Conservation (phyloP, 31 red algal genomes). For the Porphyra umbilicalis region DNA sequence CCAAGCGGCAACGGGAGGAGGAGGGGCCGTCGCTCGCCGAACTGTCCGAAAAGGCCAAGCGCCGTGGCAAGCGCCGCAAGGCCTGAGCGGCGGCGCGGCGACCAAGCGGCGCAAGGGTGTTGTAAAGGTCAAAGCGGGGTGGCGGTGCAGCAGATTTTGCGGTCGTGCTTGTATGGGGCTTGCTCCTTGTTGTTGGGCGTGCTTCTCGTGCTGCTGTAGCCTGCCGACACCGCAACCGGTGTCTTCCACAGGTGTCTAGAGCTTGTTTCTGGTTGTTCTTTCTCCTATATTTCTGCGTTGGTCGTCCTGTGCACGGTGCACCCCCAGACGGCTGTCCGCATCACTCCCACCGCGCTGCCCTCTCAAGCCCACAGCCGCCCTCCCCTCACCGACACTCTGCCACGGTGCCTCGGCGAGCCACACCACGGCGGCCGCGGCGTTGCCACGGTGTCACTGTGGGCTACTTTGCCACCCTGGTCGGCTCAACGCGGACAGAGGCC, state of each 20-base stretch:
- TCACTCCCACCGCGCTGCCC: no score
- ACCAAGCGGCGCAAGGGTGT: background rate
- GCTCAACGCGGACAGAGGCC: background rate
- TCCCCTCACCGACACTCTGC: no score
- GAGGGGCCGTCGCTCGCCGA: background rate
- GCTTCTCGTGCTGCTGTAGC: background rate
- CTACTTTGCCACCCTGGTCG: background rate
- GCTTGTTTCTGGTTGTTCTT: no score
- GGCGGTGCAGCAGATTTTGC: background rate
- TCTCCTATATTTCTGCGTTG: no score
- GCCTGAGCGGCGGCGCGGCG: background rate
- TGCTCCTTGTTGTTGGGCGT: background rate
- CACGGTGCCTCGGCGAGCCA: background rate
- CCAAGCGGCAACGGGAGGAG: conserved; percentile 16
- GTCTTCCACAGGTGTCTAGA: no score
- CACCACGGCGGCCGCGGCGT: background rate
- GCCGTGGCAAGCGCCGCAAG: conserved; percentile 6
- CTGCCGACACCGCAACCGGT: background rate
- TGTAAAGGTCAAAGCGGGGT: background rate
- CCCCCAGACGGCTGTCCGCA: no score
- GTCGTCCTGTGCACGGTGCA: no score
- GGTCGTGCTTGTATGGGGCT: background rate
- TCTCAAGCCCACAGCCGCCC: no score
- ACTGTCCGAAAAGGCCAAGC: conserved; percentile 16
- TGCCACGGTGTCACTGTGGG: background rate